phyloP scores from a whole-genome alignment of 1,284 basidiomycete genomes.

The Porogramme epimiltina region DNA sequence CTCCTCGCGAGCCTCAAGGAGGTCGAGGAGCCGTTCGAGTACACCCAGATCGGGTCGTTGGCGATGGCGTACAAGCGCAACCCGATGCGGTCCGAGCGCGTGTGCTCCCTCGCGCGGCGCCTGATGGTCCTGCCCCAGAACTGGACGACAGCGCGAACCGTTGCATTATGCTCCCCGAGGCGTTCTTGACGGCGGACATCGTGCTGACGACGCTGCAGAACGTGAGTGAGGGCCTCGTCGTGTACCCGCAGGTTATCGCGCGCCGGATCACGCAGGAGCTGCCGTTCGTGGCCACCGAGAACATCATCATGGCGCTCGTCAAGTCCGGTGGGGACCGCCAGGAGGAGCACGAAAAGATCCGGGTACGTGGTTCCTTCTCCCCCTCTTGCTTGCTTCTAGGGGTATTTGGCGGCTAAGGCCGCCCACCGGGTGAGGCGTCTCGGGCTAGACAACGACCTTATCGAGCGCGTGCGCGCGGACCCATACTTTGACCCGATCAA shows the following conservation, averaged over 20 bases:
- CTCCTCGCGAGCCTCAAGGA: conserved; percentile 96
- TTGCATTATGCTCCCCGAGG: conserved; percentile 93
- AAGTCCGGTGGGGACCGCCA: conserved; percentile 95
- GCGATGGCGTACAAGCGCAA: conserved; percentile 99
- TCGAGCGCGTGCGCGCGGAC: conserved; percentile 79
- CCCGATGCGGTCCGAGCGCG: conserved; percentile 98
- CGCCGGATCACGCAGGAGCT: conserved; percentile 93
- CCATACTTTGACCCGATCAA: conserved; percentile 67
- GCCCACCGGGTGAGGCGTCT: conserved; percentile 94
- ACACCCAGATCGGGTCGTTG: conserved; percentile 95
- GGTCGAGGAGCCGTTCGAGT: no score
- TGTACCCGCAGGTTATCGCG: conserved; percentile 95
- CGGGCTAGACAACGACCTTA: conserved; percentile 95
- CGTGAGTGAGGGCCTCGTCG: conserved; percentile 95
- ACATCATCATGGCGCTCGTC: conserved; percentile 99
- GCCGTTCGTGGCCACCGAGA: conserved; percentile 99
- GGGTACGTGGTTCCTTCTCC: conserved; percentile 51
- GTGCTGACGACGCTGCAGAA: conserved; percentile 96
- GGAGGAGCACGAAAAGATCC: conserved; percentile 95
- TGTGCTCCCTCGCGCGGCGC: conserved; percentile 93
- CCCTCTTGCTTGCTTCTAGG: no score
- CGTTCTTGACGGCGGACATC: conserved; percentile 97
- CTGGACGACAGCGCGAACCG: conserved; percentile 97
- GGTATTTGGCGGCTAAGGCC: conserved; percentile 63
- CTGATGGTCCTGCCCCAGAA: conserved; percentile 94